Conservation (phyloP, 2,329 filamentous ascomycete species). For the Monosporascus sp. region DNA sequence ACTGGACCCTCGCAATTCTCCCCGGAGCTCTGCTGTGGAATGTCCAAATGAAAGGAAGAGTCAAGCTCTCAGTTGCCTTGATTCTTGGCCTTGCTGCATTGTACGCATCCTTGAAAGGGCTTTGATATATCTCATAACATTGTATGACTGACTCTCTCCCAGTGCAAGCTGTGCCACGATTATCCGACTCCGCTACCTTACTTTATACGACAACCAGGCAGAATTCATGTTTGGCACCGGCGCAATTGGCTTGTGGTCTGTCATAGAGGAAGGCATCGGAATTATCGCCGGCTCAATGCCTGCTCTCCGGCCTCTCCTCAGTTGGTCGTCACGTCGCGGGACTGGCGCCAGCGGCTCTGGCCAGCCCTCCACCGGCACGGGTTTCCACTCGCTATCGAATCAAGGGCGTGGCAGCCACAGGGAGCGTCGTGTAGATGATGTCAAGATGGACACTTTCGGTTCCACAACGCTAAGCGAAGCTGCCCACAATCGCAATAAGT, state of each 20-base stretch:
- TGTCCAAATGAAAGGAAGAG: conserved; percentile 36
- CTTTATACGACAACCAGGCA: conserved; percentile 31
- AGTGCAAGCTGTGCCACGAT: conserved; percentile 32
- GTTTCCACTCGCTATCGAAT: too few relatives aligned
- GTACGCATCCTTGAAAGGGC: conserved; percentile 19
- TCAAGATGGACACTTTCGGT: neutral
- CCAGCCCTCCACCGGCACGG: too few relatives aligned
- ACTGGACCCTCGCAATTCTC: conserved; percentile 30
- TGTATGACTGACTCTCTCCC: conserved; percentile 6
- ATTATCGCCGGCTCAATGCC: conserved; percentile 43
- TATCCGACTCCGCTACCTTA: conserved; percentile 37
- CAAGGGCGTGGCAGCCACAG: neutral
- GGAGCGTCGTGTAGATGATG: neutral
- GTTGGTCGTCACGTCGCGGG: too few relatives aligned
- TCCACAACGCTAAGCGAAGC: neutral
- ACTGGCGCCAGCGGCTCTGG: too few relatives aligned
- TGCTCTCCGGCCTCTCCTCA: conserved; percentile 39
- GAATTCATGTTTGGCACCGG: conserved; percentile 34
- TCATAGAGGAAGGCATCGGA: conserved; percentile 43
- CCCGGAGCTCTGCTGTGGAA: conserved; percentile 35
- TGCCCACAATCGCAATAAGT: neutral
- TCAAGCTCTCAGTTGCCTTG: conserved; percentile 38
- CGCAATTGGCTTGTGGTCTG: conserved; percentile 37
- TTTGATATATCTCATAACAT: too few relatives aligned
- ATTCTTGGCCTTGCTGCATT: conserved; percentile 39